Base-by-base conservation (phyloP, 2,329 filamentous ascomycete species). In the Cladosporium austrohemisphaericum region DNA sequence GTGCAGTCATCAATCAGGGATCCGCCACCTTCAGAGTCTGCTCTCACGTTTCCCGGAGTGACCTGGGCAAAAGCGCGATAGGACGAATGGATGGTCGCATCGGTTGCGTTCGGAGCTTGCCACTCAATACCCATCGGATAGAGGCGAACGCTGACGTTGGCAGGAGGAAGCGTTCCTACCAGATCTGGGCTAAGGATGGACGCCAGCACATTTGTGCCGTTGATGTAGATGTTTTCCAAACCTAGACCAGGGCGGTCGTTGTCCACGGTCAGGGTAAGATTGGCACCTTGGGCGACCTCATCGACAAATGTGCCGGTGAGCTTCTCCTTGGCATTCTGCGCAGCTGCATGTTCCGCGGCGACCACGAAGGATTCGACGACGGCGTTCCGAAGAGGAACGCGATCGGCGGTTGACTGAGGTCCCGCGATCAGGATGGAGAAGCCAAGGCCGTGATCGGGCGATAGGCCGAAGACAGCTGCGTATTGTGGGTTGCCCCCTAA, bases 401-500 rank as follows among this genome's bases (percentile, higher is more conserved):
- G 41, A 18, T 33, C 20, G 5, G 28, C 13, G 2, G 9, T 7
- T 10, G 50, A 7, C 2, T 11, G 5, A 1, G 41, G 22, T 10
- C 52, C 44, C 2, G 33, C 52, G 5, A 35, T 7, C 6, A 48
- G 36, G 23, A 53, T 41, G 5, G 48, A 35, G 23, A 37, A 53
- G 2, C 52, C 52, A 5, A 51, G 29, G 4, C 44, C 48, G 16
- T 53, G 52, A 29, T 49, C 52, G 1, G 48, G 36, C 14, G 40
- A 49, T 10, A 52, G 49, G 3, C 51, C 47, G 3, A 51, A 33
- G 4, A 48, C 31, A 19, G 47, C 35, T 5, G 22, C 41, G 40
- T 49, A 53, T 14, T 5, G 31, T 19, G 26, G 33, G 9, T 52
- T 49, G 20, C 51, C 56, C 11, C 52, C 52, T 7, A 31, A 29